phyloP scores from a whole-genome alignment of 176 grass and related monocot genomes.

The Zoysia japonica region DNA sequence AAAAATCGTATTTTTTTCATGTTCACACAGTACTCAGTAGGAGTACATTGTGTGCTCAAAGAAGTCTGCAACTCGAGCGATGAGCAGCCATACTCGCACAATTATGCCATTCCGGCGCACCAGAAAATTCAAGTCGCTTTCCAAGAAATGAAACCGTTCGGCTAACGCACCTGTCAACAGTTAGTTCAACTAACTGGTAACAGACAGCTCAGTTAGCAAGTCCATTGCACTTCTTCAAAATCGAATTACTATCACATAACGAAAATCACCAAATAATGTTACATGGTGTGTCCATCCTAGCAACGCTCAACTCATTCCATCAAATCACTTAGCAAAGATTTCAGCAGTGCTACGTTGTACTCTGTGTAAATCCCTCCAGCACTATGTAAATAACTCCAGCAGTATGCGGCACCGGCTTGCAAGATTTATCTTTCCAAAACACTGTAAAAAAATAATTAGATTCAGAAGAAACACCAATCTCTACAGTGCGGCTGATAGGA shows the following conservation, averaged over 20 bases:
- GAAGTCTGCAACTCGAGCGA: too few species aligned
- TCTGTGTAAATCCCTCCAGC: too few species aligned
- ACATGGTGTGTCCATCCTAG: constrained; percentile 3
- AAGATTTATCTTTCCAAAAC: neutral
- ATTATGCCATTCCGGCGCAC: neutral
- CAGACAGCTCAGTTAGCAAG: neutral
- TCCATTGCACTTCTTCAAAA: neutral
- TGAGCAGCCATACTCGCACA: neutral
- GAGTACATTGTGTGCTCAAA: too few species aligned
- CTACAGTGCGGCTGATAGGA: constrained; percentile 45
- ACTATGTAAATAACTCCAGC: neutral
- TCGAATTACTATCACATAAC: neutral
- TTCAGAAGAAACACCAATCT: neutral
- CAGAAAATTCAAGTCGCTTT: constrained; percentile 20
- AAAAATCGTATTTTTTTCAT: too few species aligned
- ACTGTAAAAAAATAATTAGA: neutral
- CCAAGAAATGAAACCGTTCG: constrained; percentile 9
- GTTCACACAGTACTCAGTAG: too few species aligned
- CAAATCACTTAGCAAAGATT: neutral
- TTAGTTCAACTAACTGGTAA: constrained; percentile 15
- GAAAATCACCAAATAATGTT: neutral
- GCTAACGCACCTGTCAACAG: constrained; percentile 35
- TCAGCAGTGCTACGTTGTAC: neutral
- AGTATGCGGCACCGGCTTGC: neutral
- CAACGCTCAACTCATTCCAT: neutral